Base-by-base conservation (phyloP, 129 eudicot genomes). In the Escallonia rubra region DNA sequence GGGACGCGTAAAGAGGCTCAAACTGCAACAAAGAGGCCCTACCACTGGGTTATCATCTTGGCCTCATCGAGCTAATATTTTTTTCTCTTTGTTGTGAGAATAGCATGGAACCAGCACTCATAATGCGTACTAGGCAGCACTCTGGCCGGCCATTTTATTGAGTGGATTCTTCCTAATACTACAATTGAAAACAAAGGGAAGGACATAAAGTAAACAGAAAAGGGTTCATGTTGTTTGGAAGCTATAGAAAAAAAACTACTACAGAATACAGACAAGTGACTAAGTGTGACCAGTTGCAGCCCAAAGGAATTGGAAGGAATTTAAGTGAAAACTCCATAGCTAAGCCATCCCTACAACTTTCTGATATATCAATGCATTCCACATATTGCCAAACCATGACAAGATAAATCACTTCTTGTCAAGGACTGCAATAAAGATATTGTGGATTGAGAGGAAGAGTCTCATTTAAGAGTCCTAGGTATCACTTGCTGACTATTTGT, bases 121-220 rank as follows among this genome's bases (percentile, higher is more conserved):
- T 6, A 52, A 39, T 65, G 69, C 57, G 39, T 39, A 66, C 47
- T 51, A 40, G 9, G 45, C 47, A 50, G 44, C 69, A 50, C 69
- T 50, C 58, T 39, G 23, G 59, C 48, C 45, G n/a, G 69, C 69
- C 46, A 65, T 65, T 65, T 15, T 50, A 23, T 41, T 65, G 6
- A 39, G 69, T 65, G 59, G 69, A 40, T 47, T 50, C 69, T 43
- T 50, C 59, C 69, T 39, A 50, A 50, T 4, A 13, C 8, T 3
- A 65, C 39, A 65, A 7, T n/a, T 39, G 38, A 65, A 50, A 12
- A 50, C 12, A 49, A 2, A 3, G 11, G 69, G 46, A 49, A 65
- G 58, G 57, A 50, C 53, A 10, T 5, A 38, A 50, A 12, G 47
- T 65, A 10, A 10, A 13, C 8, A 40, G 10, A 65, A 13, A 49